Conservation (phyloP, 805 yeast species). For the Lachancea mirantina region DNA sequence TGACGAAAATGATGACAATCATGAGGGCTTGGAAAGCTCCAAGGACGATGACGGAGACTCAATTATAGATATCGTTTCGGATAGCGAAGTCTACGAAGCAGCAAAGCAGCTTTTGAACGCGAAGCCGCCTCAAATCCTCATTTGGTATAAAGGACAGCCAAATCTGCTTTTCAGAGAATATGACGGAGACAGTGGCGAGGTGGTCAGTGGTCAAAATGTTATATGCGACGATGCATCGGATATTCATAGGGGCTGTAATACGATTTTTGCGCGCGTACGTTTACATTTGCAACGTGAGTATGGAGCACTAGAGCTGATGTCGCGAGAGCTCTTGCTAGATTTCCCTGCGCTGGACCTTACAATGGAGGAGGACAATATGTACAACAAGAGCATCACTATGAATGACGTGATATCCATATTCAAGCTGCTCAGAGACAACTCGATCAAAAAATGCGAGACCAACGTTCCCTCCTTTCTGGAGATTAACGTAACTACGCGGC, state of each 20-base stretch:
- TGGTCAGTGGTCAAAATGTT: conserved; percentile 9
- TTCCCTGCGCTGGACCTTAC: conserved; percentile 27
- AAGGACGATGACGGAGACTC: conserved; percentile 7
- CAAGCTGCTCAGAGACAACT: conserved; percentile 23
- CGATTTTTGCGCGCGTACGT: conserved; percentile 21
- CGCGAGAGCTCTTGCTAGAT: conserved; percentile 24
- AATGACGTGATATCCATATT: conserved; percentile 28
- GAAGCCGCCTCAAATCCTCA: conserved; percentile 14
- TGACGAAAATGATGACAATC: not conserved
- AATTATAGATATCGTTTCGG: conserved; percentile 12
- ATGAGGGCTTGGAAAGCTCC: too few relatives aligned
- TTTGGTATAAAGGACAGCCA: conserved; percentile 17
- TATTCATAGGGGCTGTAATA: conserved; percentile 14
- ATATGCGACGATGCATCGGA: conserved; percentile 17
- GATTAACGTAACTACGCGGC: conserved; percentile 16
- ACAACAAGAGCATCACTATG: conserved; percentile 27
- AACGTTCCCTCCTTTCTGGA: conserved; percentile 18
- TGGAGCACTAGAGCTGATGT: conserved; percentile 19
- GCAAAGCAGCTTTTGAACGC: conserved; percentile 19
- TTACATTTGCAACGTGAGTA: conserved; percentile 19
- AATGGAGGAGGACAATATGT: conserved; percentile 29
- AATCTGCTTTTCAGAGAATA: conserved; percentile 21
- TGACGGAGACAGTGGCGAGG: conserved; percentile 10
- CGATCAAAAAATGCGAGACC: conserved; percentile 16
- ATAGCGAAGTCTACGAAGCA: conserved; percentile 15